A percentile compares a stretch with the other conserved stretches of the same genome.
These are phyloP conservation scores for Didymella pinodella DNA, from an alignment of 2,329 filamentous ascomycete genomes.

Conservation along the genomic window DNA sequence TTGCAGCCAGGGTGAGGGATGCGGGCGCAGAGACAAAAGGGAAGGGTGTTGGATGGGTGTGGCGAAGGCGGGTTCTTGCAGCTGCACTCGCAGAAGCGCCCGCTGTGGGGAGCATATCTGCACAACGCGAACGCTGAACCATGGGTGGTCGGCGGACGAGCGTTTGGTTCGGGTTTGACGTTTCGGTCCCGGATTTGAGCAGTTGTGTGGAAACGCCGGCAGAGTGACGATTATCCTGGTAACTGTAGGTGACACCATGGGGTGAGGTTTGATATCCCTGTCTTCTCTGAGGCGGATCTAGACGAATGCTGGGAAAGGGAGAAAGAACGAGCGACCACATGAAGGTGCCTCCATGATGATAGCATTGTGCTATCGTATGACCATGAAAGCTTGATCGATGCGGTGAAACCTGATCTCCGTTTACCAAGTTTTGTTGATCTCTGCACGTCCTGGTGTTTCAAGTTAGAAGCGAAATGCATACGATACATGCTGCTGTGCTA, in stretches of 20 bases:
- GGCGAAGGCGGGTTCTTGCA: constrained; percentile 22
- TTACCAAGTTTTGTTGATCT: constrained; percentile 17
- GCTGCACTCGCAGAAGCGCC: constrained; percentile 14
- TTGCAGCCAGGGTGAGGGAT: background rate
- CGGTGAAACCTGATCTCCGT: constrained; percentile 17
- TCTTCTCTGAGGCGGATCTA: background rate
- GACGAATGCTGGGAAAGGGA: background rate
- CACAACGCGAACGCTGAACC: constrained; percentile 12
- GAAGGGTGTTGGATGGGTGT: constrained; percentile 3
- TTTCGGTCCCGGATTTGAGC: background rate
- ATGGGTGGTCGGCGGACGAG: constrained; percentile 10
- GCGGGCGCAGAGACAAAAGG: background rate
- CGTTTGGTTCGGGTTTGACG: constrained; percentile 5
- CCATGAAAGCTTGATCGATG: constrained; percentile 22
- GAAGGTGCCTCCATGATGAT: constrained; percentile 13
- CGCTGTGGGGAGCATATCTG: constrained; percentile 13
- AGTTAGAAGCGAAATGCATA: background rate
- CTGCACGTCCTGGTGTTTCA: constrained; percentile 9
- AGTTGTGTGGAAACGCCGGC: background rate
- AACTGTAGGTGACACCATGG: background rate
- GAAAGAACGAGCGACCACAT: constrained; percentile 14
- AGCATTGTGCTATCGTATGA: constrained; percentile 19
- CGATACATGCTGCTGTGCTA: background rate
- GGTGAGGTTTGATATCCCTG: constrained; percentile 1
- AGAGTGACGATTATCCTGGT: background rate